Percentiles rank a stretch among this genome's conserved stretches.
Conservation (phyloP, 192 early-diverging fungal genomes). For the Tieghemiomyces parasiticus region DNA sequence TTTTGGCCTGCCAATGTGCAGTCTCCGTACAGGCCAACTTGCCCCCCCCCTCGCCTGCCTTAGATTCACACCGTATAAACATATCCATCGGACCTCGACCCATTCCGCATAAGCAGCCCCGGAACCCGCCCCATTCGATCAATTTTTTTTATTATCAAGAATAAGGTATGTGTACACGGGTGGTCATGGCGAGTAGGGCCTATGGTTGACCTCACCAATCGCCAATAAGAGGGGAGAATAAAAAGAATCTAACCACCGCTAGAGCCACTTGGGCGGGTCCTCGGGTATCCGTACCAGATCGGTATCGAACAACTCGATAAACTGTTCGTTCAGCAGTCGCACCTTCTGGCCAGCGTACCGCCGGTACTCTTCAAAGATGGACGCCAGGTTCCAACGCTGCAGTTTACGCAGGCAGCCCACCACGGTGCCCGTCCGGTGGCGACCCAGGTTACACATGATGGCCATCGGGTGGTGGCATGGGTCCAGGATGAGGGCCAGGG, state of each 20-base stretch:
- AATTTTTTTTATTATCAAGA: not conserved
- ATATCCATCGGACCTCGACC: too few relatives aligned
- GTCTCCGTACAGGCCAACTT: too few relatives aligned
- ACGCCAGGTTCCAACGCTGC: constrained; percentile 95
- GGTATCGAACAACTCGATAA: constrained; percentile 92
- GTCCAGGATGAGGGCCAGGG: constrained; percentile 73
- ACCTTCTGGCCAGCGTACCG: constrained; percentile 94
- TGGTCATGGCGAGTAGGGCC: not conserved
- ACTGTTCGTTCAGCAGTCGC: constrained; percentile 89
- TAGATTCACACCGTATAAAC: too few relatives aligned
- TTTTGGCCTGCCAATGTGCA: too few relatives aligned
- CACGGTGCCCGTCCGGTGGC: constrained; percentile 97
- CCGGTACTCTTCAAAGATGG: constrained; percentile 97
- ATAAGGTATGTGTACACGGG: not conserved
- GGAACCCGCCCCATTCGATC: not conserved
- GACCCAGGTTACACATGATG: constrained; percentile 95
- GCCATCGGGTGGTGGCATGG: constrained; percentile 87
- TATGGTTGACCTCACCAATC: too few relatives aligned
- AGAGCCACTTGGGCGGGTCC: constrained; percentile 62
- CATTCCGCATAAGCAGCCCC: too few relatives aligned
- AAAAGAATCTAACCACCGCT: too few relatives aligned
- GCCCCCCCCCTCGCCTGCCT: too few relatives aligned
- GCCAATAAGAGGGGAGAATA: too few relatives aligned
- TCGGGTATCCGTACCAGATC: constrained; percentile 78
- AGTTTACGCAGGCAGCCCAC: constrained; percentile 95